Base-by-base conservation (phyloP, 345 rosid genomes). In the Leavenworthia alabamica region DNA sequence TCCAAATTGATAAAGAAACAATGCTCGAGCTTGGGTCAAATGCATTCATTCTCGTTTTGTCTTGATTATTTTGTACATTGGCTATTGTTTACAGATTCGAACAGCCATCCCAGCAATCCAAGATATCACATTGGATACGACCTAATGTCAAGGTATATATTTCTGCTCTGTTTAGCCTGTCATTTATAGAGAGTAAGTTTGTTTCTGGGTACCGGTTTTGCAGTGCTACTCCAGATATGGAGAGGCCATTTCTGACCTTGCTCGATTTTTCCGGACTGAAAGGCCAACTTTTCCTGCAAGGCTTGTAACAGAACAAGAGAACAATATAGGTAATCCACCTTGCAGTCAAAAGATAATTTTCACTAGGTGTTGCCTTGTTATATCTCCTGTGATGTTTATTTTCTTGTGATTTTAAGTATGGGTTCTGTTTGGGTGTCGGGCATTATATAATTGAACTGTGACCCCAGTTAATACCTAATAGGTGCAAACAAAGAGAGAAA, bases 71-170 rank as follows among this genome's bases (percentile, higher is more conserved):
- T 29, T 28, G 62, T 44, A 41, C 46, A 8, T 22, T 41, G 57
- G 31, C 46, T 55, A 48, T 63, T 28, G 47, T 67, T 60, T 64
- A 72, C 89, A 93, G 97, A 80, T 93, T 89, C 76, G 80, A 75
- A 56, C 80, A 80, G 66, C 60, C 82, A 46, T 83, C 71, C 69
- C 91, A 77, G 52, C 96, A 80, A 62, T 84, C 96, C 71, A 81
- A 86, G 75, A 76, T 93, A 71, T 93, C 97, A 51, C 83, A 56
- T 71, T 93, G 95, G 99, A 93, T 93, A 70, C 91, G 82, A 73
- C 99, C 99, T 62, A 75, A 82, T 60, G 49, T 93, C 69, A 81
- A 82, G 90, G 99, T 89, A 73, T 41, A 36, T 31, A 37, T 70
- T 8, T 44, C 35, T 39, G 45, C 64, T 62, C 56, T 48, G 54